These are phyloP conservation scores for Talaromyces sp. DNA, from an alignment of 2,329 filamentous ascomycete genomes.

Conservation along the genomic window DNA sequence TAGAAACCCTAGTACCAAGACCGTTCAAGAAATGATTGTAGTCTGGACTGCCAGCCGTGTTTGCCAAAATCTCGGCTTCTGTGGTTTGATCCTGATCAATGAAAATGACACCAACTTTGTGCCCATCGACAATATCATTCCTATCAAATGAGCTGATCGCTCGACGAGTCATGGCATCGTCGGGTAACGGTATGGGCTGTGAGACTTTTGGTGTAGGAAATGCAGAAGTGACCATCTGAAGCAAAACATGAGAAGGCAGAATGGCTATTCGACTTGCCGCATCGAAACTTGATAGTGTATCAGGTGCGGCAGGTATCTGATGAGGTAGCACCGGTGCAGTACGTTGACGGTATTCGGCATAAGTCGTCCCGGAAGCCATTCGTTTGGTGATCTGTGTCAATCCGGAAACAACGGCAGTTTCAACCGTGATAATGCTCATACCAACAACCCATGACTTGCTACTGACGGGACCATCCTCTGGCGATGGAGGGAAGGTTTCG, in stretches of 20 bases:
- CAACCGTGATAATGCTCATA: slow-evolving; percentile 50
- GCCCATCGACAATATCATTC: slow-evolving; percentile 84
- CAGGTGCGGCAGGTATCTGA: slow-evolving; percentile 40
- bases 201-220: slow-evolving; percentile 47
- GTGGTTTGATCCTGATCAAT: slow-evolving; percentile 80
- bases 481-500: slow-evolving; percentile 39
- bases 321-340: slow-evolving; percentile 46
- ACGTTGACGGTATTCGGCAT: slow-evolving; percentile 47
- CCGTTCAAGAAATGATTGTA: slow-evolving; percentile 81
- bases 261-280: slow-evolving; percentile 39
- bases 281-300: slow-evolving; percentile 38
- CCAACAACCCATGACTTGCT: slow-evolving; percentile 52
- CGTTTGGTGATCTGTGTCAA: slow-evolving; percentile 50
- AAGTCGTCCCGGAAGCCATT: slow-evolving; percentile 50
- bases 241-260: slow-evolving; percentile 46
- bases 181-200: slow-evolving; percentile 73
- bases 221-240: slow-evolving; percentile 44
- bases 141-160: slow-evolving; percentile 80
- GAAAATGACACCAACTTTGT: slow-evolving; percentile 94
- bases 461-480: slow-evolving; percentile 40
- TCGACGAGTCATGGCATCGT: slow-evolving; percentile 66
- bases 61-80: slow-evolving; percentile 81
- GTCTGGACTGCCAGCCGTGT: slow-evolving; percentile 79
- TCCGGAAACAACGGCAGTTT: slow-evolving; percentile 47
- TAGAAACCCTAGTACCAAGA: slow-evolving; percentile 73